These are phyloP conservation scores for Rubia tinctorum DNA, from an alignment of 305 asterid species.

Conservation along the genomic window DNA sequence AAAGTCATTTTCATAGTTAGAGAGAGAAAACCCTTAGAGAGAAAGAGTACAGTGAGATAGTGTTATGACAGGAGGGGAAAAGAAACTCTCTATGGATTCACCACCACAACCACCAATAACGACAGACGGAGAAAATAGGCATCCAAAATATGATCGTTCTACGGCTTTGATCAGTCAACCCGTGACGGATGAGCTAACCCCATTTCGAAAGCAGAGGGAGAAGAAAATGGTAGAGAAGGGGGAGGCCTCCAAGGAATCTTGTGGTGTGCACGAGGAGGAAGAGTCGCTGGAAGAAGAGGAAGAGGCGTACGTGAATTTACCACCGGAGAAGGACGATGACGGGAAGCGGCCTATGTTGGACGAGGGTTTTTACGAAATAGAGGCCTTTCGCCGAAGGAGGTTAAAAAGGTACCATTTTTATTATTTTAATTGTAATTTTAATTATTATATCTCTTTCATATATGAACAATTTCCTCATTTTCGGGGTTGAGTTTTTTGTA, in stretches of 20 bases:
- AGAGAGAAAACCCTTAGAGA: background rate
- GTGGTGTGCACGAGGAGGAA: background rate
- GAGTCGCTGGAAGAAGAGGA: constrained; percentile 23
- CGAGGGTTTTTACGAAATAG: constrained; percentile 84
- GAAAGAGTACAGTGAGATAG: background rate
- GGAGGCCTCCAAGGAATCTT: no score
- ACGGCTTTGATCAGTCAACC: background rate
- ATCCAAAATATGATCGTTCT: no score
- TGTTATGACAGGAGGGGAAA: background rate
- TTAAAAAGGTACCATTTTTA: constrained; percentile 38
- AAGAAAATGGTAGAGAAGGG: no score
- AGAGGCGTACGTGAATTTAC: constrained; percentile 36
- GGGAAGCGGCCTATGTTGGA: constrained; percentile 65
- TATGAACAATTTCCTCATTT: background rate
- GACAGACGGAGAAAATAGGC: background rate
- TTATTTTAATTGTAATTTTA: background rate
- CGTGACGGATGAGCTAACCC: background rate
- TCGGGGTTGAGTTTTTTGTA: no score
- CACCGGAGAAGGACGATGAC: constrained; percentile 30
- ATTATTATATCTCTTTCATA: background rate
- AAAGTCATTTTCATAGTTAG: background rate
- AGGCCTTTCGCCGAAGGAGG: constrained; percentile 75
- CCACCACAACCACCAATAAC: background rate
- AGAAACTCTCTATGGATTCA: background rate
- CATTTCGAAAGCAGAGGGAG: no score